phyloP scores from a whole-genome alignment of 129 eudicot species.

The Ambrosia trifida region DNA sequence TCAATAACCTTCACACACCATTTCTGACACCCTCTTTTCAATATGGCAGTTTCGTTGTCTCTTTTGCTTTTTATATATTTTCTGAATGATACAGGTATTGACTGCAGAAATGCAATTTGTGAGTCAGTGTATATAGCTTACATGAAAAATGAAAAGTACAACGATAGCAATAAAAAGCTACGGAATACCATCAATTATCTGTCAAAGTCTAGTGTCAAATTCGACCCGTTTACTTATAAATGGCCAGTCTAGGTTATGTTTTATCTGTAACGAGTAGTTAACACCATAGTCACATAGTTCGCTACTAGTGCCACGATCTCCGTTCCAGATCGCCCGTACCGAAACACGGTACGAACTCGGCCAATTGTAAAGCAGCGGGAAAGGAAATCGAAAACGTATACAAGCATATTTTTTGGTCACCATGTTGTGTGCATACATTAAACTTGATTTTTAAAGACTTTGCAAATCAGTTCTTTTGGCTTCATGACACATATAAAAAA shows the following conservation, averaged over 20 bases:
- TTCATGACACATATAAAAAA: no score
- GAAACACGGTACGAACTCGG: no score
- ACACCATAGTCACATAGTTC: no score
- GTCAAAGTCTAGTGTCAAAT: neutral
- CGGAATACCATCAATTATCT: neutral
- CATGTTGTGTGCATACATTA: no score
- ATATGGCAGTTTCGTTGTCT: slow-evolving; percentile 5
- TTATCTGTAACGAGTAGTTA: neutral
- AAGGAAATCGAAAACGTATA: no score
- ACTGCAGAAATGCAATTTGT: slow-evolving; percentile 12
- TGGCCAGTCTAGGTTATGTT: neutral
- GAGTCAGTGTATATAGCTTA: neutral
- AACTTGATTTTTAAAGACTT: no score
- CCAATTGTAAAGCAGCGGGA: no score
- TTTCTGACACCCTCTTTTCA: slow-evolving; percentile 16
- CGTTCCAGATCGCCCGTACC: no score
- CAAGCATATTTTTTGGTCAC: no score
- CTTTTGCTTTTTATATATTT: slow-evolving; percentile 14
- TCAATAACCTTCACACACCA: slow-evolving; percentile 22
- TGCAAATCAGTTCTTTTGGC: no score
- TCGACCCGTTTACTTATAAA: neutral
- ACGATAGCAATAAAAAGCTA: neutral
- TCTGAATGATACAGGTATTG: neutral
- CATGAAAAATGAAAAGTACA: neutral
- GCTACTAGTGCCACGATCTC: no score